A percentile compares a stretch with the other conserved stretches of the same genome.
Conservation (phyloP, 106 monocot species). For the Phalaenopsis equestris region DNA sequence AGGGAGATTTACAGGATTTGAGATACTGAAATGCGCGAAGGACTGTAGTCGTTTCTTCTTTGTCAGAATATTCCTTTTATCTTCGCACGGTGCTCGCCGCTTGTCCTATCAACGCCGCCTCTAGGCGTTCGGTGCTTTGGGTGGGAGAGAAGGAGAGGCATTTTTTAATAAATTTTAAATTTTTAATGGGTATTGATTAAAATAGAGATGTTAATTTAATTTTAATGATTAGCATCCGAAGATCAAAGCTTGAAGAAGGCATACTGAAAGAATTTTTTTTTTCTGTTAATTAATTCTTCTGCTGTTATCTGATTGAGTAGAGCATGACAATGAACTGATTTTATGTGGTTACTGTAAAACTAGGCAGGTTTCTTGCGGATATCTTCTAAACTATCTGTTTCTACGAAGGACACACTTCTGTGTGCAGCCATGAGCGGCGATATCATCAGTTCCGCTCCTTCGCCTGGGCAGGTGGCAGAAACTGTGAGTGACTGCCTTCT, state of each 20-base stretch:
- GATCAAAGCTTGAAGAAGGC: not conserved
- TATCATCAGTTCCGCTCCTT: not conserved
- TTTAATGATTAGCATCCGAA: not conserved
- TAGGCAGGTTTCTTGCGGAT: conserved; percentile 13
- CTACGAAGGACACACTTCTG: not conserved
- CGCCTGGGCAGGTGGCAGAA: not conserved
- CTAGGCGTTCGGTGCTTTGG: too few relatives aligned
- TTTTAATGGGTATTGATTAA: too few relatives aligned
- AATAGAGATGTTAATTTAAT: too few relatives aligned
- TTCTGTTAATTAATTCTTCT: not conserved
- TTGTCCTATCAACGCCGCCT: too few relatives aligned
- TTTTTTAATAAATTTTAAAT: too few relatives aligned
- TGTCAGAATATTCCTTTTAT: too few relatives aligned
- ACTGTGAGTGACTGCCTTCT: conserved; percentile 11
- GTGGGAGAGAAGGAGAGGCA: too few relatives aligned
- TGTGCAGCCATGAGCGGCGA: conserved; percentile 15
- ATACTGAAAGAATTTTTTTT: not conserved
- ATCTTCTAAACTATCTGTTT: conserved; percentile 8
- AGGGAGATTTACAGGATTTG: too few relatives aligned
- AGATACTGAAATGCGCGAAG: too few relatives aligned
- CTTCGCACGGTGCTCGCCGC: too few relatives aligned
- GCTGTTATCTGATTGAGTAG: not conserved
- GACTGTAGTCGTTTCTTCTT: too few relatives aligned
- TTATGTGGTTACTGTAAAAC: not conserved
- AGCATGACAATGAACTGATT: not conserved